Evolutionary conservation across 208 protist species (phyloP), one percentile per base, ranked within the genome.

Genomic region (Novymonas esmeraldas): DNA sequence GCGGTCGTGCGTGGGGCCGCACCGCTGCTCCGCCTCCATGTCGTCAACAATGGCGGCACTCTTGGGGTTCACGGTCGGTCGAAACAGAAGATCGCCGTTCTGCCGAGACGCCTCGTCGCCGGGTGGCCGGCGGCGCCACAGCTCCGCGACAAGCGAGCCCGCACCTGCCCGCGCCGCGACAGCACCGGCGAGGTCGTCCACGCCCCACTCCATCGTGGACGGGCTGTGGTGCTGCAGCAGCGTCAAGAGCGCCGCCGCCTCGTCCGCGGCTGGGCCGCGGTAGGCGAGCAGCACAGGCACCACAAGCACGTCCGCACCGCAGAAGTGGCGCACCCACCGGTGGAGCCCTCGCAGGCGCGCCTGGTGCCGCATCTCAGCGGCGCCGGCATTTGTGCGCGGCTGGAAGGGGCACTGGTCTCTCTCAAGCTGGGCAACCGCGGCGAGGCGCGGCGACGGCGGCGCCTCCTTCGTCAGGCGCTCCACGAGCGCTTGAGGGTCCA

Each of bases 1-100:
- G 10, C 87, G 83, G 39, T 93, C 70, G 67, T 88, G 67, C 28
- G 68, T 60, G 44, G 66, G 64, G 36, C 49, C 57, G 36, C 62
- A 45, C 10, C 70, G 60, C 44, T 79, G 41, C 42, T 57, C 52
- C 33, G 55, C 29, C 29, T 62, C 41, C 65, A 69, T 51, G 31
- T 51, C 14, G 18, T 58, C 41, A 24, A 73, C 46, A 3, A 84
- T 52, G 24, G 33, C 52, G 20, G 66, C 66, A 36, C 73, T 81
- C 28, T 45, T 2, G n/a, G 36, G 54, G 42, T 80, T 74, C 14
- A 85, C 48, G 44, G 51, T 34, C 13, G 81, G 83, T 41, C 49
- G 61, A 75, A 85, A 87, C 11, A 83, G 87, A 20, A 82, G 46
- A 24, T 82, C 82, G 29, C 44, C 14, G 14, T 10, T 0, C 31